A percentile compares a stretch with the other conserved stretches of the same genome.
These are phyloP conservation scores for Brettanomyces anomalus DNA, from an alignment of 805 yeast species.

Conservation along the genomic window DNA sequence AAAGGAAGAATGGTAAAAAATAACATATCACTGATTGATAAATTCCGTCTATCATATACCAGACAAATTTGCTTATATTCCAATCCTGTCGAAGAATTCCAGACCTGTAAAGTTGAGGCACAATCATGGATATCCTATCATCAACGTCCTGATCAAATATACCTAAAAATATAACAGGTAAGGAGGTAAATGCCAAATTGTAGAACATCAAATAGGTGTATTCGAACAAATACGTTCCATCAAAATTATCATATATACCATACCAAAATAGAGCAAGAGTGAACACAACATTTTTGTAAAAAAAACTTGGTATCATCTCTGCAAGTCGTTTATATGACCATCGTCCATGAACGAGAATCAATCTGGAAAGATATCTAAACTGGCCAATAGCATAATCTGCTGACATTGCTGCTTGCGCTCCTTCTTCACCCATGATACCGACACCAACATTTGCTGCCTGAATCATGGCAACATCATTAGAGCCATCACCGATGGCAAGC, in stretches of 20 bases:
- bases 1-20: constrained; percentile 62
- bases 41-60: constrained; percentile 69
- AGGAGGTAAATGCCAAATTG: constrained; percentile 74
- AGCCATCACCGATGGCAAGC: constrained; percentile 81
- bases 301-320: constrained; percentile 78
- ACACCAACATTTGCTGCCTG: constrained; percentile 84
- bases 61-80: constrained; percentile 57
- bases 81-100: constrained; percentile 71
- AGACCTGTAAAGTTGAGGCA: constrained; percentile 65
- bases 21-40: constrained; percentile 68
- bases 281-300: constrained; percentile 71
- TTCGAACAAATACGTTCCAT: constrained; percentile 73
- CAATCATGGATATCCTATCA: constrained; percentile 56
- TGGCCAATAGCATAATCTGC: constrained; percentile 84
- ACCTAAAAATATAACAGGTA: constrained; percentile 72
- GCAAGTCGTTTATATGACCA: constrained; percentile 79
- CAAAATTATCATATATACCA: constrained; percentile 65
- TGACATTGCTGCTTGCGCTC: constrained; percentile 83
- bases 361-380: constrained; percentile 59
- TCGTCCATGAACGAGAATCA: constrained; percentile 71
- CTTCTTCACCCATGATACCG: constrained; percentile 90
- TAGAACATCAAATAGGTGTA: constrained; percentile 74
- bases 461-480: constrained; percentile 87
- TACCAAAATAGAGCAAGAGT: constrained; percentile 72
- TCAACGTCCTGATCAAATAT: constrained; percentile 76